phyloP scores from a whole-genome alignment of 2,329 filamentous ascomycete genomes.

The Penicillium sp. region DNA sequence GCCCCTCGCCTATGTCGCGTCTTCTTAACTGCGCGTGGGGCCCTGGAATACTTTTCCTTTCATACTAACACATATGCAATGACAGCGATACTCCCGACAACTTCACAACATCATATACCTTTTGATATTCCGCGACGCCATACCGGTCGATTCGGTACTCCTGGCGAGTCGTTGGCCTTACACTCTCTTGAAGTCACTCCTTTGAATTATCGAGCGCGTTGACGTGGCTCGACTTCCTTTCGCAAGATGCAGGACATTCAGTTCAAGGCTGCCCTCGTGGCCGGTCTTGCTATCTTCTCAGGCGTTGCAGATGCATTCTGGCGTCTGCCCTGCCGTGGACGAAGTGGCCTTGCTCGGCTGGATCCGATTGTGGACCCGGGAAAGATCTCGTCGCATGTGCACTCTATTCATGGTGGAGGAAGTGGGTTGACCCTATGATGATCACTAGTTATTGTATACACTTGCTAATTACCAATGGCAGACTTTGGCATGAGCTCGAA shows the following conservation, averaged over 20 bases:
- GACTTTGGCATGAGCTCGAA: slow-evolving; percentile 64
- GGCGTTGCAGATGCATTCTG: slow-evolving; percentile 68
- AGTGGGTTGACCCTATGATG: slow-evolving; percentile 57
- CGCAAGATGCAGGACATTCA: slow-evolving; percentile 22
- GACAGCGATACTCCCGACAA: slow-evolving; percentile 1
- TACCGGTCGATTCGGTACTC: slow-evolving; percentile 21
- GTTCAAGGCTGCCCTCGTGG: slow-evolving; percentile 22
- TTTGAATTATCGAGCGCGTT: slow-evolving; percentile 4
- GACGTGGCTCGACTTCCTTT: slow-evolving; percentile 13
- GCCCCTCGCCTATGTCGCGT: not conserved
- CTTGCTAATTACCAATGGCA: slow-evolving; percentile 38
- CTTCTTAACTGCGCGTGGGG: slow-evolving; percentile 7
- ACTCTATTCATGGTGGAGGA: slow-evolving; percentile 72
- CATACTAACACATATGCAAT: slow-evolving; percentile 7
- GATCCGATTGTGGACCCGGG: slow-evolving; percentile 73
- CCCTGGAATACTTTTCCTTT: not conserved
- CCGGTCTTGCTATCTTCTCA: slow-evolving; percentile 30
- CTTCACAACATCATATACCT: not conserved
- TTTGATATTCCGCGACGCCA: slow-evolving; percentile 2
- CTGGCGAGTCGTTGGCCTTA: slow-evolving; percentile 14
- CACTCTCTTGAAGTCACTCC: slow-evolving; percentile 13
- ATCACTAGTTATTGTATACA: not conserved
- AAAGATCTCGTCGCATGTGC: slow-evolving; percentile 63
- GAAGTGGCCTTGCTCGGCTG: slow-evolving; percentile 68
- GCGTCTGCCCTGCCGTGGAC: slow-evolving; percentile 81